Evolutionary conservation across 345 rosid genomes (phyloP).

Genomic region (Isatis tinctoria): DNA sequence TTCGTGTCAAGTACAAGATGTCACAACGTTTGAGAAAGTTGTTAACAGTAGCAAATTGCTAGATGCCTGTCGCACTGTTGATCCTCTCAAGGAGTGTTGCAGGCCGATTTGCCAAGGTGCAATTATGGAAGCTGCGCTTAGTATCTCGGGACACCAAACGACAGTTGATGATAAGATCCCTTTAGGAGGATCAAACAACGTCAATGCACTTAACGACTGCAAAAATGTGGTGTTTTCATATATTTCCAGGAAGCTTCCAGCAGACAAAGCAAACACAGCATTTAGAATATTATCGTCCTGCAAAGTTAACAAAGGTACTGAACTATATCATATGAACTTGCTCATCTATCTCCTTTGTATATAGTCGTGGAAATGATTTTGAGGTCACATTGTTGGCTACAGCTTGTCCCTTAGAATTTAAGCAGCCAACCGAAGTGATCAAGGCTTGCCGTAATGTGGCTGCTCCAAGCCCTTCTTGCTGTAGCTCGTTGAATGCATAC

Average conservation of each 20-base stretch:
- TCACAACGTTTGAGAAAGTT: conserved; percentile 53
- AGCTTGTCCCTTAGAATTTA: conserved; percentile 90
- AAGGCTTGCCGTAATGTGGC: conserved; percentile 81
- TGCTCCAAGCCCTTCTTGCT: conserved; percentile 90
- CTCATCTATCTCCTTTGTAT: background rate
- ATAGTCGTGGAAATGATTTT: background rate
- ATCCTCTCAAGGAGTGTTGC: conserved; percentile 92
- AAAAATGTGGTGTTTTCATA: conserved; percentile 81
- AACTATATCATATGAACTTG: background rate
- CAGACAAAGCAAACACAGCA: conserved; percentile 59
- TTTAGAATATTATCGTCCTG: conserved; percentile 81
- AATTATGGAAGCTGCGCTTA: conserved; percentile 76
- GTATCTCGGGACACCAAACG: conserved; percentile 58
- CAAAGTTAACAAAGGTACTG: conserved; percentile 87
- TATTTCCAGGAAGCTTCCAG: conserved; percentile 66
- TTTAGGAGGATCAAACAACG: conserved; percentile 45
- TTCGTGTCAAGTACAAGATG: conserved; percentile 78
- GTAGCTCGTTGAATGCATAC: conserved; percentile 81
- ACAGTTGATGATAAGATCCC: conserved; percentile 42
- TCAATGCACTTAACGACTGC: conserved; percentile 61
- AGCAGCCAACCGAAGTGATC: conserved; percentile 76
- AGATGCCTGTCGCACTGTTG: conserved; percentile 75
- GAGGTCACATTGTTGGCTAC: conserved; percentile 32
- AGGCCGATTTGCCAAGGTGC: conserved; percentile 88
- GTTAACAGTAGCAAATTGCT: conserved; percentile 77